Evolutionary conservation across 164 flowering plant genomes (phyloP).

Genomic region (Santalum album): DNA sequence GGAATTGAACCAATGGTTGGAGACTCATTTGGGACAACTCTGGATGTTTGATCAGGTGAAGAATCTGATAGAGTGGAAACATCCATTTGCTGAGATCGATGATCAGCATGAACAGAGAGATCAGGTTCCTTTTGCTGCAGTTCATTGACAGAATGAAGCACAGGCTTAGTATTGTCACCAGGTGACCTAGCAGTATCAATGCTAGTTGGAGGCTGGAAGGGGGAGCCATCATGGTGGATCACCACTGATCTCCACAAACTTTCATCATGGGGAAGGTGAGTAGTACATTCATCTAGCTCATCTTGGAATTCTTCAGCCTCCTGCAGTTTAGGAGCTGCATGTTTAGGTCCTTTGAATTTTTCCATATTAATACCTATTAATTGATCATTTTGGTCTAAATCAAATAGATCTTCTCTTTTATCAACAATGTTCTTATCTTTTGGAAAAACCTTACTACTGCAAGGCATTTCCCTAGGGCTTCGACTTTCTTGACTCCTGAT

Average conservation of each 20-base stretch:
- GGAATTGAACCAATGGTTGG: conserved; percentile 15
- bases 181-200: conserved; percentile 6
- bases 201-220: conserved; percentile 6
- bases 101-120: conserved; percentile 14
- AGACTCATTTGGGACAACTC: conserved; percentile 12
- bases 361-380: conserved; percentile 8
- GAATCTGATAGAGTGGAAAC: conserved; percentile 11
- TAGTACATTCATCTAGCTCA: conserved; percentile 4
- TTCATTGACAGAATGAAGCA: conserved; percentile 2
- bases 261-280: conserved; percentile 3
- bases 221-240: conserved; percentile 3
- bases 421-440: conserved; percentile 13
- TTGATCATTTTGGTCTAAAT: conserved; percentile 18
- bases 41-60: conserved; percentile 12
- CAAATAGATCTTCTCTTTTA: conserved; percentile 10
- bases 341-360: conserved; percentile 14
- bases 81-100: conserved; percentile 10
- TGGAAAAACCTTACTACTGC: conserved; percentile 8
- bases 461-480: conserved; percentile 10
- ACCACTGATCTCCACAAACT: conserved; percentile 7
- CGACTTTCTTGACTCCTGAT: conserved; percentile 14
- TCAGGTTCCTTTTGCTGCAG: conserved; percentile 9
- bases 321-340: conserved; percentile 6
- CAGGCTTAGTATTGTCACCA: conserved; percentile 9
- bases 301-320: conserved; percentile 11